phyloP scores from a whole-genome alignment of 1,284 basidiomycete species.

The Dichomitus squalens region DNA sequence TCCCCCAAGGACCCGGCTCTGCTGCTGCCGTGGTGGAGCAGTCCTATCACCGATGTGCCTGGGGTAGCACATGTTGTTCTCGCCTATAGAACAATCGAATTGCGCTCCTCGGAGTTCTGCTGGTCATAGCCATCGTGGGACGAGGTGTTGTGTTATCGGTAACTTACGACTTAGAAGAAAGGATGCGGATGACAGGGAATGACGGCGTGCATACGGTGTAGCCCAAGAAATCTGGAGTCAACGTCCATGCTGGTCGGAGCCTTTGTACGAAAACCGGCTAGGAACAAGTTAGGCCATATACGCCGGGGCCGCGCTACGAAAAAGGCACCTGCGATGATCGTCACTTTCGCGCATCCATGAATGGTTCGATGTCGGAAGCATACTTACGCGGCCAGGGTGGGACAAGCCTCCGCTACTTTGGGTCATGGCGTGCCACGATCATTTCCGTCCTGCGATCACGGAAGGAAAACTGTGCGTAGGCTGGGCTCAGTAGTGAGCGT shows the following conservation, averaged over 20 bases:
- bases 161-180: not conserved
- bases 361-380: not conserved
- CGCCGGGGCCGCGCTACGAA: conserved; percentile 1
- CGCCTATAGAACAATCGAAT: conserved; percentile 8
- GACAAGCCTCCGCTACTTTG: conserved; percentile 5
- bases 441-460: conserved; percentile 3
- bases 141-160: not conserved
- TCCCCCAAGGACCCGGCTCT: too few relatives aligned
- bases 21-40: too few relatives aligned
- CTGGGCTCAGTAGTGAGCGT: too few relatives aligned
- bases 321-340: conserved; percentile 14
- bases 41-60: conserved; percentile 11
- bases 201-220: not conserved
- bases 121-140: not conserved
- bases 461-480: not conserved
- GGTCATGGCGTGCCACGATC: conserved; percentile 3
- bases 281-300: conserved; percentile 15
- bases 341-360: conserved; percentile 5
- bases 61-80: conserved; percentile 15
- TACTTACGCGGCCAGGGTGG: not conserved
- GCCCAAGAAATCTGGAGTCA: not conserved
- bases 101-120: not conserved
- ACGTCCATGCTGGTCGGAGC: too few relatives aligned
- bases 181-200: not conserved
- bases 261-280: too few relatives aligned